Conservation (phyloP, 192 early-diverging fungal genomes). For the Phlyctochytrium bullatum region DNA sequence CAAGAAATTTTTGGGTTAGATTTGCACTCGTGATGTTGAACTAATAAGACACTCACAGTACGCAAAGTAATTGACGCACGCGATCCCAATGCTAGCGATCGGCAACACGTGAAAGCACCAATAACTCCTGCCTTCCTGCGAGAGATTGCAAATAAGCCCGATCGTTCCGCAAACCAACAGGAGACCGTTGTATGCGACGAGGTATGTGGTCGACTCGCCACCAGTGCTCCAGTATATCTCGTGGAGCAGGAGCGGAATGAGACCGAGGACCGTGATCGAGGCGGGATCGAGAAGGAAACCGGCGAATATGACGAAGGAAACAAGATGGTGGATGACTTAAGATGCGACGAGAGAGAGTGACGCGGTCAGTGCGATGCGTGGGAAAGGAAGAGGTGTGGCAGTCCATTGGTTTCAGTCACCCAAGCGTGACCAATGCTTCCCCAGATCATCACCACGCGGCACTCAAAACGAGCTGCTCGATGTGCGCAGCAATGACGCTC, state of each 20-base stretch:
- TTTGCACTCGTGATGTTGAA: too few species aligned
- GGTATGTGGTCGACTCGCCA: neutral
- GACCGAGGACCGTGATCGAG: neutral
- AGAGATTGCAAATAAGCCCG: neutral
- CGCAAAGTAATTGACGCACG: conserved; percentile 2
- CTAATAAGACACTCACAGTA: neutral
- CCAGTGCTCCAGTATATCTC: neutral
- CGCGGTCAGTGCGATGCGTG: too few species aligned
- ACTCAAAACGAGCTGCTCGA: too few species aligned
- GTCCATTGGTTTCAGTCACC: too few species aligned
- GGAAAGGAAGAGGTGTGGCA: too few species aligned
- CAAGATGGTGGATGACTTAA: neutral
- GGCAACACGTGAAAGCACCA: neutral
- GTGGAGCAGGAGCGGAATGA: neutral
- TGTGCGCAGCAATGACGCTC: too few species aligned
- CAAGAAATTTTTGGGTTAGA: too few species aligned
- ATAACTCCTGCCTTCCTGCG: neutral
- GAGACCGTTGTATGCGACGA: neutral
- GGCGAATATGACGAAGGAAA: neutral
- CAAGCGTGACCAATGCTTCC: too few species aligned
- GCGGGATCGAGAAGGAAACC: neutral
- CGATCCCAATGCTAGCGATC: neutral
- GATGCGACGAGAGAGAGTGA: too few species aligned
- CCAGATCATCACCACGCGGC: too few species aligned
- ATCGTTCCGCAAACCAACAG: neutral